Base-by-base conservation (phyloP, 2,329 filamentous ascomycete genomes). In the Neofusicoccum ribis region DNA sequence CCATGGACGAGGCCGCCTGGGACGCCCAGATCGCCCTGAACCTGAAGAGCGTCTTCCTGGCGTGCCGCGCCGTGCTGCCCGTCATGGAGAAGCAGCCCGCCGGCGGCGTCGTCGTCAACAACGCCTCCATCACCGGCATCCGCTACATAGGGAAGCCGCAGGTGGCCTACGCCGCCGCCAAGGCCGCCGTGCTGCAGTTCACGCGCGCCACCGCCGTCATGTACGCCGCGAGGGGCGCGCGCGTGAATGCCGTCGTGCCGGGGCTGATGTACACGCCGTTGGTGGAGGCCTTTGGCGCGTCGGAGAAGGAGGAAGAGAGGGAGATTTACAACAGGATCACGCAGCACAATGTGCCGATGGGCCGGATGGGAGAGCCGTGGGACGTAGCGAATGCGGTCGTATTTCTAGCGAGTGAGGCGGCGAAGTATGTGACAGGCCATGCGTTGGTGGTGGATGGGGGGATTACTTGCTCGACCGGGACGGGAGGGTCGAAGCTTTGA, bases 201-300 rank as follows among this genome's bases (percentile, higher is more conserved):
- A 81, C 81, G 34, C 82, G 81, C 54, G 75, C 79, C 0, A 85
- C 81, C 0, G 81, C 81, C 0, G 77, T 86, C 1, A 81, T 84
- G 0, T 86, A 85, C 68, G 83, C 83, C 0, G 59, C 68, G 1
- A 79, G 78, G 14, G 78, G 79, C 0, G 78, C 86, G 3, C 72
- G 84, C 17, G 66, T 87, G 39, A 88, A 88, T 68, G 80, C 80
- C 0, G 83, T 87, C 0, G 82, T 86, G 0, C 85, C 85, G 0
- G 85, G 85, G 0, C 70, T 88, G 64, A 86, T 87, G 71, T 77
- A 86, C 62, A 87, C 85, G 15, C 69, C 69, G 23, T 51, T 70
- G 3, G 68, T 36, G 23, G 60, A 56, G 12, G 69, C 65, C 41
- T 64, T 51, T 51, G 49, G 31, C 27, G 31, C 49, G n/a, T 36